phyloP scores from a whole-genome alignment of 768 basidiomycete species.

The Leccinum subtestaceum region DNA sequence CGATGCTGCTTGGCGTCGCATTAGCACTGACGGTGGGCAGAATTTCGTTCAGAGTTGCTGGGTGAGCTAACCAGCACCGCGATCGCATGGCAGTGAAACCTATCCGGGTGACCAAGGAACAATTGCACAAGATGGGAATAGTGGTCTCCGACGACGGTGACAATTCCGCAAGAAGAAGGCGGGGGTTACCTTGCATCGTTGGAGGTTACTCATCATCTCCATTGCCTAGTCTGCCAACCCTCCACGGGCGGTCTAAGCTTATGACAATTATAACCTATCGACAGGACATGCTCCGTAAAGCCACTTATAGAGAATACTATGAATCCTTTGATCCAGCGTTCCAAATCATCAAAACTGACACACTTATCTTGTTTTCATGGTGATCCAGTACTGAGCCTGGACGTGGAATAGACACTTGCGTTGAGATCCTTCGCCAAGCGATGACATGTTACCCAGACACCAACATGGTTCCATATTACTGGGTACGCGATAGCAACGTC shows the following conservation, averaged over 20 bases:
- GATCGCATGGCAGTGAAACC: background rate
- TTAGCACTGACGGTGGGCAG: slow-evolving; percentile 2
- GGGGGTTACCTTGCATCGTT: slow-evolving; percentile 10
- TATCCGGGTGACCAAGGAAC: background rate
- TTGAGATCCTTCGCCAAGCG: slow-evolving; percentile 8
- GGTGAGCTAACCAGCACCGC: background rate
- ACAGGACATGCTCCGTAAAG: slow-evolving; percentile 11
- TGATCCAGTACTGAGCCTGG: too few relatives aligned
- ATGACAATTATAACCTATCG: background rate
- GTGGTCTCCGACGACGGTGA: background rate
- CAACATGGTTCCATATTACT: slow-evolving; percentile 10
- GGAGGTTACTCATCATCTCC: slow-evolving; percentile 5
- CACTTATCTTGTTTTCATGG: background rate
- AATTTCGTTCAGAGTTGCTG: background rate
- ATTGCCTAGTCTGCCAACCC: slow-evolving; percentile 3
- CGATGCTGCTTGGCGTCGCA: slow-evolving; percentile 9
- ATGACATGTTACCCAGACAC: slow-evolving; percentile 8
- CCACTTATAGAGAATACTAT: slow-evolving; percentile 2
- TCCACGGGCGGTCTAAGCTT: too few relatives aligned
- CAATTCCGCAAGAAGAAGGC: slow-evolving; percentile 3
- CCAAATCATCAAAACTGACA: background rate
- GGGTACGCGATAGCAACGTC: background rate
- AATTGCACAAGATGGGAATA: background rate
- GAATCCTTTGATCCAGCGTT: background rate
- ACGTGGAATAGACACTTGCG: slow-evolving; percentile 3